Base-by-base conservation (phyloP, 2,329 filamentous ascomycete species). In the Pyrenophora graminea region DNA sequence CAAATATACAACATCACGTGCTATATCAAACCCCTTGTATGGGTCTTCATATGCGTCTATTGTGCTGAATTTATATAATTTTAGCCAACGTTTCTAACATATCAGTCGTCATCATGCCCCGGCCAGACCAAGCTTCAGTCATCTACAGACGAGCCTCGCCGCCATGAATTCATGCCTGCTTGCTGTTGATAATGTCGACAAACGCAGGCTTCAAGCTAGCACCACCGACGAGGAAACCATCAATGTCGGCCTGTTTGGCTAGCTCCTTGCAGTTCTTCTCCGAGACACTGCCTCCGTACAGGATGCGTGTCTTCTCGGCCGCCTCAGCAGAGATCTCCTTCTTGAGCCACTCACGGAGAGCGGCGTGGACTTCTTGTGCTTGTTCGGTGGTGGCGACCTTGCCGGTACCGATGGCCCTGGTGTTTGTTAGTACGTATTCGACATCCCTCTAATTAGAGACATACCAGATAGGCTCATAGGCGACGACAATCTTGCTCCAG, bases 401-500 rank as follows among this genome's bases (percentile, higher is more conserved):
- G 66, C 94, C 94, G 63, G 94, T 97, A 66, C 93, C 93, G 54
- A 87, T 87, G 50, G 85, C 85, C 82, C 80, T 82, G 58, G 3
- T 43, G 21, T 19, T 4, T n/a, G 44, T 70, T 50, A 69, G 59
- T 39, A 0, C n/a, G 15, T 12, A 9, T 19, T 45, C 7, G 13
- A n/a, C 8, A 36, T 23, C 8, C 3, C 5, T 6, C 6, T 12
- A 8, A 15, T 9, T 5, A 4, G 12, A 19, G 15, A 43, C 63
- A 51, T 85, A 91, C 93, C 94, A 99, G 82, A 99, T 95, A 71
- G 94, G 94, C 85, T 99, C 94, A 79, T 99, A 99, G 71, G 94
- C 94, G 70, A 99, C 84, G 74, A 99, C 94, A 61, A 99, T 85
- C 82, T 94, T 94, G 71, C 81, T 84, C 94, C 94, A 99, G 80